Evolutionary conservation across 768 basidiomycete species (phyloP).

Genomic region (Collybia sordida): DNA sequence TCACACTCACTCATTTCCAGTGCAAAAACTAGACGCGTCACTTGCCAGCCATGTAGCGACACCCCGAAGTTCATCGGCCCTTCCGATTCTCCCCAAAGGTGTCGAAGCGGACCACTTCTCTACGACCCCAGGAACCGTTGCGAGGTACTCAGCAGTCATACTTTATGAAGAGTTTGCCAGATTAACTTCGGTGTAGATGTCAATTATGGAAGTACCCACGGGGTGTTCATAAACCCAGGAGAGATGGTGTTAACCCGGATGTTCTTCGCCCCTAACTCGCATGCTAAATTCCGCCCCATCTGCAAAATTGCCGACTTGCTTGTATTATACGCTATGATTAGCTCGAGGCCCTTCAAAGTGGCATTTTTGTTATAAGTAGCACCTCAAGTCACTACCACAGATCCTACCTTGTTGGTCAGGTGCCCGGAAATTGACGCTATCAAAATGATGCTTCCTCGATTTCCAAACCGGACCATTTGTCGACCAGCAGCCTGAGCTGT

Average conservation of each 20-base stretch:
- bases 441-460: constrained; percentile 56
- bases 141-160: constrained; percentile 71
- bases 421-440: constrained; percentile 65
- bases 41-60: constrained; percentile 70
- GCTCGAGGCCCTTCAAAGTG: constrained; percentile 43
- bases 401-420: constrained; percentile 18
- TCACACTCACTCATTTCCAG: constrained; percentile 72
- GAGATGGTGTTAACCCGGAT: constrained; percentile 78
- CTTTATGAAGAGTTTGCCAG: constrained; percentile 27
- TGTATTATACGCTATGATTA: constrained; percentile 71
- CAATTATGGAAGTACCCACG: constrained; percentile 35
- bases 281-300: constrained; percentile 78
- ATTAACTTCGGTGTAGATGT: not conserved
- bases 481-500: constrained; percentile 64
- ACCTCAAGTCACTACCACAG: not conserved
- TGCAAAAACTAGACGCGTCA: constrained; percentile 76
- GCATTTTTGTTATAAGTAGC: not conserved
- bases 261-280: constrained; percentile 61
- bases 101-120: constrained; percentile 66
- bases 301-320: constrained; percentile 77
- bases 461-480: constrained; percentile 56
- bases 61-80: constrained; percentile 71
- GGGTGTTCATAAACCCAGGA: constrained; percentile 72
- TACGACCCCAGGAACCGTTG: constrained; percentile 54
- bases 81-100: constrained; percentile 70